These are phyloP conservation scores for Aegilops sharonensis DNA, from an alignment of 176 grass and related monocot species.

Conservation along the genomic window DNA sequence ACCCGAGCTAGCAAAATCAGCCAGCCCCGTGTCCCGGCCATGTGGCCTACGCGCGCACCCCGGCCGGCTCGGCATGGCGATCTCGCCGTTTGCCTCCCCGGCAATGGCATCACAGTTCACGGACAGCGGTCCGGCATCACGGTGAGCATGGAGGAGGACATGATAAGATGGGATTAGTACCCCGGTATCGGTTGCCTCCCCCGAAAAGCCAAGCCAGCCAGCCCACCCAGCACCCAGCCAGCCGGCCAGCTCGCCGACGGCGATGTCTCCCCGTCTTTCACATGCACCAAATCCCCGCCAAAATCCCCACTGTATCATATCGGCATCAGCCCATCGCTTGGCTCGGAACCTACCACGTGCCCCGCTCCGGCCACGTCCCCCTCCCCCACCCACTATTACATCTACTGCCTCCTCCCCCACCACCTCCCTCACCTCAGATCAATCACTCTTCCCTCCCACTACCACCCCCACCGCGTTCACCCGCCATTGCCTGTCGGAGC, in stretches of 20 bases:
- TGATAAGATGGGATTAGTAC: constrained; percentile 10
- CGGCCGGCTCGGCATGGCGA: background rate
- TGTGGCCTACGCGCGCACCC: background rate
- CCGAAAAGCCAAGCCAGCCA: constrained; percentile 25
- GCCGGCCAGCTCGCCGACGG: background rate
- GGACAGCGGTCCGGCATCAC: constrained; percentile 8
- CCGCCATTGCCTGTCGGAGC: background rate
- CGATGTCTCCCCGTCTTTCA: constrained; percentile 28
- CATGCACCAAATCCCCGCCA: constrained; percentile 26
- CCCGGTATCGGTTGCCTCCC: background rate
- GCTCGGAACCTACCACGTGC: constrained; percentile 41
- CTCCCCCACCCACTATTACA: constrained; percentile 40
- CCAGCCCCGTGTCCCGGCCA: too few species aligned
- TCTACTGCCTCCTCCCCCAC: constrained; percentile 14
- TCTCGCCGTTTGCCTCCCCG: background rate
- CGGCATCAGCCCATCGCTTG: constrained; percentile 33
- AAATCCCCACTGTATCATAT: constrained; percentile 1
- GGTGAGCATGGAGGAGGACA: background rate
- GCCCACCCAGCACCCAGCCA: background rate
- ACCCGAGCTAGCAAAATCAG: too few species aligned
- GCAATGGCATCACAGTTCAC: background rate
- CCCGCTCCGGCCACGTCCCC: background rate
- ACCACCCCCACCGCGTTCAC: background rate
- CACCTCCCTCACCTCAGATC: background rate
- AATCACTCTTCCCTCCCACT: constrained; percentile 1